phyloP scores from a whole-genome alignment of 805 yeast genomes.

The Ogataea philodendri region DNA sequence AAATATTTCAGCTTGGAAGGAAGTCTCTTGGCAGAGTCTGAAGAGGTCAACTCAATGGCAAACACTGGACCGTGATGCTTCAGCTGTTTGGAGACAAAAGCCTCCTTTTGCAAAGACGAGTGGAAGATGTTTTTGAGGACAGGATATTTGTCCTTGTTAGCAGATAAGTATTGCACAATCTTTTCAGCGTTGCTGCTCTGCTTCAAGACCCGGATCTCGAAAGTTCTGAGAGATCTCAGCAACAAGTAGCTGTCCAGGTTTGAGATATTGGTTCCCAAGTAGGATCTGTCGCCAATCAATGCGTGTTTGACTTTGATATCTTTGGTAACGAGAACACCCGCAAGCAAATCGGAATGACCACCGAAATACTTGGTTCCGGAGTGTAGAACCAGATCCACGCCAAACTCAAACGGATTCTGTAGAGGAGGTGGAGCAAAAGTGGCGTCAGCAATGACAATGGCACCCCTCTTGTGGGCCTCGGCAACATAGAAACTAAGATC shows the following conservation, averaged over 20 bases:
- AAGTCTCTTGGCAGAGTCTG: conserved; percentile 55
- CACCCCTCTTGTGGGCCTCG: conserved; percentile 76
- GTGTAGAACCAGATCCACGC: conserved; percentile 88
- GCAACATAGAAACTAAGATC: conserved; percentile 64
- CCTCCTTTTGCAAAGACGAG: conserved; percentile 74
- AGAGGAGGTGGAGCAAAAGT: conserved; percentile 95
- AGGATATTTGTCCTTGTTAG: conserved; percentile 47
- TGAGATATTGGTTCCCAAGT: conserved; percentile 76
- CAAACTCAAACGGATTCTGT: conserved; percentile 74
- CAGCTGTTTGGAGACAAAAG: conserved; percentile 62
- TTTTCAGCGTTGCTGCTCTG: conserved; percentile 64
- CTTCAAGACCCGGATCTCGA: conserved; percentile 62
- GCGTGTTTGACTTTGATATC: conserved; percentile 43
- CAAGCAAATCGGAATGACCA: conserved; percentile 90
- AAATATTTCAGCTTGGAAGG: conserved; percentile 68
- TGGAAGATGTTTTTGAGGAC: conserved; percentile 57
- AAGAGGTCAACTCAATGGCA: conserved; percentile 51
- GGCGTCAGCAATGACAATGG: conserved; percentile 69
- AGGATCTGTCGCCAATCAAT: conserved; percentile 61
- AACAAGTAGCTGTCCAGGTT: conserved; percentile 74
- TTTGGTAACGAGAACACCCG: conserved; percentile 76
- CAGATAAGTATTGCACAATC: conserved; percentile 57
- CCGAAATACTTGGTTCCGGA: conserved; percentile 93
- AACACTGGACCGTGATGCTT: conserved; percentile 73
- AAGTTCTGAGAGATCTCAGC: conserved; percentile 78